Evolutionary conservation across 371 early-diverging fungal genomes (phyloP), one percentile per base, ranked within the genome.

Genomic region (Nematocida major): DNA sequence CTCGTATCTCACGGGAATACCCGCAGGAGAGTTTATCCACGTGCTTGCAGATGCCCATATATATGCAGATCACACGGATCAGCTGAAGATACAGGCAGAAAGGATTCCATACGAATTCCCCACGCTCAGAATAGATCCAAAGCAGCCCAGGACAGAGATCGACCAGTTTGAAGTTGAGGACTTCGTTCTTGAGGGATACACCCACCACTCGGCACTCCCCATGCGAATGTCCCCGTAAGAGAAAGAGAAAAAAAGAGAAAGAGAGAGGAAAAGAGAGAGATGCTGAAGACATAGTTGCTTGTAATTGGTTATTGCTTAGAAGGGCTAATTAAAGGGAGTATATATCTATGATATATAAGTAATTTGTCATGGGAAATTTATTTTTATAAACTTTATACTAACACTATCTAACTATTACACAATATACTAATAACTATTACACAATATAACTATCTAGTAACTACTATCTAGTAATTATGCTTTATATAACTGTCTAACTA

Each of bases 21-120:
- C 88, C 38, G 93, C 93, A 13, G 93, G 93, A 9, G 90, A 90
- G 80, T 91, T 98, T 81, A 88, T 94, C 20, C 93, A 96, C 80
- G 89, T 89, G 20, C 89, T 98, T 88, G 97, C 96, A 28, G 97
- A 98, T 79, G 88, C 95, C 0, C 99, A 98, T 81, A 89, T 98
- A 0, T 98, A 98, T 82, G 78, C 84, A 32, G 90, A 98, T 85
- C 99, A 98, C 80, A 82, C 92, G 5, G 91, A 93, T 9, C 90
- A 92, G 1, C 87, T 98, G 13, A 87, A 88, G 59, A 81, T 84
- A 38, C 99, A 98, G 84, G 15, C 93, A 0, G 77, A 86, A 79
- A 87, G 99, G 40, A 87, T 85, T 51, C 97, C 97, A 13, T 80
- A 88, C 24, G 80, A 87, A 3, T 97, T 97, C 85, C 97, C 97